Base-by-base conservation (phyloP, 805 yeast genomes). In the Nakazawaea anatomiae region DNA sequence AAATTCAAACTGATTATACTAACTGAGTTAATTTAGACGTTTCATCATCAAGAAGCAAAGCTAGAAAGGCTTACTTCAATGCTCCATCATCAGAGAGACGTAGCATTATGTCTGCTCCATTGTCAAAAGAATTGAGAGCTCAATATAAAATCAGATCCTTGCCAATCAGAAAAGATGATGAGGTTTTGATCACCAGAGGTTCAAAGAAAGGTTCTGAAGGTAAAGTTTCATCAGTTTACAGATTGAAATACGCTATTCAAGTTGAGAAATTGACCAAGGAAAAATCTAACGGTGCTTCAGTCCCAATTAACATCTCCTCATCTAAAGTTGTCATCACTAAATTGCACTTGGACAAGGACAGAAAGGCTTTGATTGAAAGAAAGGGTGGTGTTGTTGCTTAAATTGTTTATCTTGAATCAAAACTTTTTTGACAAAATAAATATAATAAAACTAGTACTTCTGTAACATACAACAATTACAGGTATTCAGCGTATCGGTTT, bases 171-270 rank as follows among this genome's bases (percentile, higher is more conserved):
- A 87, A 87, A 79, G 95, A 91, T 67, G 99, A 94, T 75, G 89
- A 87, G 77, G 96, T 94, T 67, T 76, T 81, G 67, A 94, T 94
- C 71, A 92, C 87, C 74, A 92, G 99, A 80, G 99, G 99, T 73
- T 88, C 98, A 71, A 88, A 89, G 87, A 94, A 94, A 84, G 99
- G 98, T 75, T 90, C 92, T 68, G 99, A 92, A 83, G 99, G 99
- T 79, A 89, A 90, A 80, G 83, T 94, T 75, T 80, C 94, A 64
- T 87, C 96, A 62, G 98, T 92, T 66, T 94, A 94, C 97, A 92
- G 99, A 87, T 87, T 94, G 79, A 94, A 94, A 78, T 94, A 80
- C 73, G 84, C 96, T 67, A 82, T 94, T 65, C 98, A 92, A 80
- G 86, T 94, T 68, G 98, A 91, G 82, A 92, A 92, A 82, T 82